Conservation (phyloP, 352 stramenopile genomes). For the Phytophthora pini region DNA sequence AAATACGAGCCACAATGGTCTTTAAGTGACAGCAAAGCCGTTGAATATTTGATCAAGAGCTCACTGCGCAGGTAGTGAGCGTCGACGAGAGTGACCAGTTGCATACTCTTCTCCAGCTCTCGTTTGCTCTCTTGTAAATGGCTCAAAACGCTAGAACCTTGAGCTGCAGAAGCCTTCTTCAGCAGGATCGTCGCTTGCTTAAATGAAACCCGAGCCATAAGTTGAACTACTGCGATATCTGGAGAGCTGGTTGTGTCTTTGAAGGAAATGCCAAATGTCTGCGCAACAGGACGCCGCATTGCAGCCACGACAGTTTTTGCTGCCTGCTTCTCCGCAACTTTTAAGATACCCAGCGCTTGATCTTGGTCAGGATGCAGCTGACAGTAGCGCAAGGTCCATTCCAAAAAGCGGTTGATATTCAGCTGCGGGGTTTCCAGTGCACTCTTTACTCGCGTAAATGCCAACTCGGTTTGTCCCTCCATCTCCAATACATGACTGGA, state of each 20-base stretch:
- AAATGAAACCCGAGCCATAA: conserved; percentile 43
- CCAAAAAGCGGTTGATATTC: conserved; percentile 35
- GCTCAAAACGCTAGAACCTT: background rate
- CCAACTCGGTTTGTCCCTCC: conserved; percentile 37
- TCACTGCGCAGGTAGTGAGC: conserved; percentile 22
- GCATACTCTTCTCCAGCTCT: conserved; percentile 25
- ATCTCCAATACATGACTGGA: conserved; percentile 43
- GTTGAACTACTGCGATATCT: conserved; percentile 30
- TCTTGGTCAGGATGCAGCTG: conserved; percentile 25
- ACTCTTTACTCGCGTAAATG: conserved; percentile 24
- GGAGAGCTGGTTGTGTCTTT: conserved; percentile 1
- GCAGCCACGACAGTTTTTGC: conserved; percentile 23
- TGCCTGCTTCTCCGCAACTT: conserved; percentile 28
- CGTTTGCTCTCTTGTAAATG: conserved; percentile 28
- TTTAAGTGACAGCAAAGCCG: conserved; percentile 13
- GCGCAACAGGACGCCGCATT: conserved; percentile 14
- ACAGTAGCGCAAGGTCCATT: conserved; percentile 42
- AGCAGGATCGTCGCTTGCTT: conserved; percentile 36
- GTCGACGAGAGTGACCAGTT: conserved; percentile 25
- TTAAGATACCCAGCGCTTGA: conserved; percentile 18
- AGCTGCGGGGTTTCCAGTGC: conserved; percentile 32
- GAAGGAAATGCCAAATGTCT: conserved; percentile 4
- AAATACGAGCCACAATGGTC: conserved; percentile 3
- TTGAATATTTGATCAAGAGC: conserved; percentile 25
- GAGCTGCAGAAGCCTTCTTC: conserved; percentile 16